phyloP scores from a whole-genome alignment of 1,284 basidiomycete species.

The Ceratobasidium sp. region DNA sequence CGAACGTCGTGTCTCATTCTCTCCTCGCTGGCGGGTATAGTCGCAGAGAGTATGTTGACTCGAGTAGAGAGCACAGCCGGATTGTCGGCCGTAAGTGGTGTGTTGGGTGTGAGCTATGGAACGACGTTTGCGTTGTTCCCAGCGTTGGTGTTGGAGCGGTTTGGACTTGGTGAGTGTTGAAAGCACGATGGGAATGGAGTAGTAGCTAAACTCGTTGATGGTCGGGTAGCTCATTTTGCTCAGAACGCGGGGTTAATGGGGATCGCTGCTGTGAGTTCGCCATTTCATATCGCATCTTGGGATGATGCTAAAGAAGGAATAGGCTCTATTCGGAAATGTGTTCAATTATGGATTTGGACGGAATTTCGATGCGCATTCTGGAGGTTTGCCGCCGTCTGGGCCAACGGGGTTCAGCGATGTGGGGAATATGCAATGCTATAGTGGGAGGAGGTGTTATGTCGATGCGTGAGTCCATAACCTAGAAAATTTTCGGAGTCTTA shows the following conservation, averaged over 20 bases:
- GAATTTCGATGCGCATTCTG: conserved; percentile 79
- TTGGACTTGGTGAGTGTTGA: conserved; percentile 74
- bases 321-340: conserved; percentile 65
- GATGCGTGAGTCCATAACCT: conserved; percentile 34
- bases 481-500: no score
- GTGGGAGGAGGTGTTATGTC: conserved; percentile 47
- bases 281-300: neutral
- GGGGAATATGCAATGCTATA: conserved; percentile 46
- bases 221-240: conserved; percentile 66
- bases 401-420: neutral
- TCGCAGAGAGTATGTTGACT: conserved; percentile 65
- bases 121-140: conserved; percentile 84
- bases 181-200: neutral
- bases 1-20: conserved; percentile 79
- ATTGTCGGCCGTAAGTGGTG: conserved; percentile 81
- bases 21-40: conserved; percentile 75
- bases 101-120: conserved; percentile 82
- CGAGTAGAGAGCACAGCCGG: conserved; percentile 14
- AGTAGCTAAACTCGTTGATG: neutral
- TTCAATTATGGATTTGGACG: conserved; percentile 88
- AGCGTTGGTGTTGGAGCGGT: conserved; percentile 86
- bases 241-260: conserved; percentile 90
- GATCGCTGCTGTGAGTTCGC: conserved; percentile 79
- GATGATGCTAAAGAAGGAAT: neutral
- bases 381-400: conserved; percentile 20